Evolutionary conservation across 768 basidiomycete genomes (phyloP).

Genomic region (Mycena leptocephala): DNA sequence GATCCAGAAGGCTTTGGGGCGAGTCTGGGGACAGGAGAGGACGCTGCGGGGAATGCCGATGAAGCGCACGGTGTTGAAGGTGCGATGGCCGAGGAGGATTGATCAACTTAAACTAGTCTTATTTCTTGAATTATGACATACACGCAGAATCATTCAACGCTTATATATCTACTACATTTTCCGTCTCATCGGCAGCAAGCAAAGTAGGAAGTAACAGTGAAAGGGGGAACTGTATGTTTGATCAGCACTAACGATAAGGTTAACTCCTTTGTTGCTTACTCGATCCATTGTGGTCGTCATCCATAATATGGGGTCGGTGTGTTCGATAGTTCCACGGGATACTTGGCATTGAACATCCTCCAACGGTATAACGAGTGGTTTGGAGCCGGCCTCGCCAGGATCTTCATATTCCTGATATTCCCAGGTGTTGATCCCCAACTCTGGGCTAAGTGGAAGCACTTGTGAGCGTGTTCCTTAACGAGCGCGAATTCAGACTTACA

Average conservation of each 20-base stretch:
- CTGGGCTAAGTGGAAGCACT: slow-evolving; percentile 31
- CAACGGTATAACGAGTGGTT: slow-evolving; percentile 31
- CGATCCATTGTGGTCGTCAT: slow-evolving; percentile 37
- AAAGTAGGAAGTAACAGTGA: neutral
- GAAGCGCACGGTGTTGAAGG: neutral
- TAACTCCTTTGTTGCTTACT: neutral
- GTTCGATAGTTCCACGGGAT: slow-evolving; percentile 24
- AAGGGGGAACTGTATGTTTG: neutral
- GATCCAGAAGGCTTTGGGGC: neutral
- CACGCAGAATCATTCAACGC: neutral
- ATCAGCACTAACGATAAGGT: neutral
- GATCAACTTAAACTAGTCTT: neutral
- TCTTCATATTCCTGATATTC: slow-evolving; percentile 20
- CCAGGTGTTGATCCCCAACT: slow-evolving; percentile 39
- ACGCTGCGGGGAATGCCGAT: too few species aligned
- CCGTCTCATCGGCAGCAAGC: neutral
- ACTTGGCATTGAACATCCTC: slow-evolving; percentile 33
- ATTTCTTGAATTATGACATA: too few species aligned
- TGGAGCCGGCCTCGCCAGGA: neutral
- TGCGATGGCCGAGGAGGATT: neutral
- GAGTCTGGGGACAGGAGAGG: neutral
- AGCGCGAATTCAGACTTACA: slow-evolving; percentile 30
- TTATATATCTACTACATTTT: neutral
- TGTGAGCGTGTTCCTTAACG: neutral
- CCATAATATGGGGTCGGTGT: slow-evolving; percentile 32